Evolutionary conservation across 2,329 filamentous ascomycete genomes (phyloP).

Genomic region (Aphanocladium album): DNA sequence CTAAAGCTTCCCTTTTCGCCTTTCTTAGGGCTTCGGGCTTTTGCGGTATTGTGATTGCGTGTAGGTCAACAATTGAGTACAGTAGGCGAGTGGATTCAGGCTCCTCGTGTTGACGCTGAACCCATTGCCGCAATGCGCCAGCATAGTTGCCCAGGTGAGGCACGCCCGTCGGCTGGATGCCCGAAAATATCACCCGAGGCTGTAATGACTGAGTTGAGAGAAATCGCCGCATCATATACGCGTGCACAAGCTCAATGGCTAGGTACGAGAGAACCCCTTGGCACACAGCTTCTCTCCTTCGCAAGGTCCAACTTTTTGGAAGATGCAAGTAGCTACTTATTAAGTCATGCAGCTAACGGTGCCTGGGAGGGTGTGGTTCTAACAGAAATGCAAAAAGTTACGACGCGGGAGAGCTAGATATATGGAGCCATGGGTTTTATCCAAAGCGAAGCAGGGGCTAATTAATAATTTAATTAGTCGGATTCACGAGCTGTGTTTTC

Average conservation of each 20-base stretch:
- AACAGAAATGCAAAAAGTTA: too few species aligned
- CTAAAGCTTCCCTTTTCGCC: constrained; percentile 70
- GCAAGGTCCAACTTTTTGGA: background rate
- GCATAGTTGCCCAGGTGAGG: constrained; percentile 96
- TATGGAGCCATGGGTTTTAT: too few species aligned
- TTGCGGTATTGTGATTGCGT: constrained; percentile 81
- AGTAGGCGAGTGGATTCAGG: constrained; percentile 57
- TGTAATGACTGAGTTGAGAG: constrained; percentile 8
- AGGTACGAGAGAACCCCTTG: background rate
- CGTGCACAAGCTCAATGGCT: background rate
- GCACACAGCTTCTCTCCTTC: background rate
- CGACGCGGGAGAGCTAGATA: too few species aligned
- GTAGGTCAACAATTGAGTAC: constrained; percentile 88
- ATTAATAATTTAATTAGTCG: too few species aligned
- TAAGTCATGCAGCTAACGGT: constrained; percentile 2
- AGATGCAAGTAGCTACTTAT: background rate
- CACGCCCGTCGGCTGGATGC: constrained; percentile 91
- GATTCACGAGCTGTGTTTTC: too few species aligned
- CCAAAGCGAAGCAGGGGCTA: too few species aligned
- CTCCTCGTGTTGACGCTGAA: constrained; percentile 62
- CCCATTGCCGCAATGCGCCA: constrained; percentile 84
- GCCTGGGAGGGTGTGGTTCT: background rate
- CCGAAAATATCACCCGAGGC: constrained; percentile 71
- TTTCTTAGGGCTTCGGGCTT: constrained; percentile 54
- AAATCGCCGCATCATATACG: constrained; percentile 9